A percentile compares a stretch with the other conserved stretches of the same genome.
Conservation (phyloP, 805 yeast species). For the Zygoascus biomembranicola region DNA sequence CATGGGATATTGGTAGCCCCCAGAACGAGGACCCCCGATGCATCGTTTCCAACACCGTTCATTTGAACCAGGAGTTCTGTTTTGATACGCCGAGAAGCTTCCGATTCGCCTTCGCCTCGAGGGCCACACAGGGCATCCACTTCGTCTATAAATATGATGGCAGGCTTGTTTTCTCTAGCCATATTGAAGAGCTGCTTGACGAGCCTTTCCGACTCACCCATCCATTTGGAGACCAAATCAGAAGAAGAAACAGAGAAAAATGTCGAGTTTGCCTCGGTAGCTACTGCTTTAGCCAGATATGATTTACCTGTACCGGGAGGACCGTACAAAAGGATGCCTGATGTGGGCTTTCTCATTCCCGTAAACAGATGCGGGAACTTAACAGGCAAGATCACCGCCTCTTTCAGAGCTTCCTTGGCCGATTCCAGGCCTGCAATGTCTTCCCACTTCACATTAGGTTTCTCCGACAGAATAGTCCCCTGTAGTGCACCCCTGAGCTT, state of each 20-base stretch:
- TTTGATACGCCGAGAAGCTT: constrained; percentile 91
- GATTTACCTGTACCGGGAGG: constrained; percentile 99
- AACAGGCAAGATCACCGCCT: constrained; percentile 94
- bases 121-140: constrained; percentile 98
- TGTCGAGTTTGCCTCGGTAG: constrained; percentile 96
- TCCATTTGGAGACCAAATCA: constrained; percentile 95
- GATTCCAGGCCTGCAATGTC: constrained; percentile 94
- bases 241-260: constrained; percentile 95
- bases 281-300: constrained; percentile 94
- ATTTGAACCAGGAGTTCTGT: constrained; percentile 94
- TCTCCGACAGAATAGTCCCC: constrained; percentile 85
- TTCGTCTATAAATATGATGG: constrained; percentile 94
- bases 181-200: constrained; percentile 90
- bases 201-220: constrained; percentile 96
- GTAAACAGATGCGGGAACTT: constrained; percentile 92
- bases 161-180: constrained; percentile 95
- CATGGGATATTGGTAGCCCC: constrained; percentile 99
- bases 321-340: constrained; percentile 82
- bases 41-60: constrained; percentile 98
- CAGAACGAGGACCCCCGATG: constrained; percentile 83
- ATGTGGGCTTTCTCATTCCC: constrained; percentile 88
- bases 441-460: constrained; percentile 87
- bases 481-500: constrained; percentile 85
- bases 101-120: constrained; percentile 96
- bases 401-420: constrained; percentile 94